Percentiles rank a stretch among this genome's conserved stretches.
These are phyloP conservation scores for Striga asiatica DNA, from an alignment of 257 asterid genomes.

Conservation along the genomic window DNA sequence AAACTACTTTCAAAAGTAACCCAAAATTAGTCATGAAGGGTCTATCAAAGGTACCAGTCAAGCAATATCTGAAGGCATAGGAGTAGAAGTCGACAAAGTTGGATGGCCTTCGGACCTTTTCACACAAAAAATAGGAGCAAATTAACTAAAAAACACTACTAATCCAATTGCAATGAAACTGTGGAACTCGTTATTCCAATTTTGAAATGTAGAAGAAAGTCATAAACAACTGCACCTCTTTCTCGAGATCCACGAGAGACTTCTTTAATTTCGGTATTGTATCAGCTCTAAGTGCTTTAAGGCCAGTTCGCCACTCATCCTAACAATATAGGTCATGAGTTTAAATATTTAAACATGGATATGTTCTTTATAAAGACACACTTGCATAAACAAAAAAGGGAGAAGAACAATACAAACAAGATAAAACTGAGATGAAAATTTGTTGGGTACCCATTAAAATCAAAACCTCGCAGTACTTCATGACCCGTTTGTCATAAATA, in stretches of 20 bases:
- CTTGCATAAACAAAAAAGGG: background rate
- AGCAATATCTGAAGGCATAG: constrained; percentile 59
- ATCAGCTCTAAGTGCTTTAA: constrained; percentile 53
- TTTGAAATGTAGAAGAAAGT: background rate
- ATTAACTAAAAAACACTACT: constrained; percentile 1
- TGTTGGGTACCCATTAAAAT: too few species aligned
- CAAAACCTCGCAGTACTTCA: too few species aligned
- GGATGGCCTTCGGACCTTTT: constrained; percentile 55
- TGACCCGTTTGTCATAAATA: too few species aligned
- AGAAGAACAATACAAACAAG: background rate
- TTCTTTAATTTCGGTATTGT: constrained; percentile 44
- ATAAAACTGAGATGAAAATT: too few species aligned
- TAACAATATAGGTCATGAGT: constrained; percentile 15
- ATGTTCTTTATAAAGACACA: background rate
- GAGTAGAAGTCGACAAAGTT: constrained; percentile 57
- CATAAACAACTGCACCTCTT: constrained; percentile 35
- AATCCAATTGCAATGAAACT: background rate
- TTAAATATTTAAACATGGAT: background rate
- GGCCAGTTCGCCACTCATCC: constrained; percentile 84
- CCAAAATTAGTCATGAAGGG: background rate
- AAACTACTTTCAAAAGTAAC: background rate
- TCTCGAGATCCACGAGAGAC: constrained; percentile 50
- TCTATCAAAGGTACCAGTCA: constrained; percentile 42
- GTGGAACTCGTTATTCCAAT: background rate
- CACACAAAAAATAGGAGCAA: constrained; percentile 12